Base-by-base conservation (phyloP, 2,329 filamentous ascomycete genomes). In the Aspergillus alliaceus region DNA sequence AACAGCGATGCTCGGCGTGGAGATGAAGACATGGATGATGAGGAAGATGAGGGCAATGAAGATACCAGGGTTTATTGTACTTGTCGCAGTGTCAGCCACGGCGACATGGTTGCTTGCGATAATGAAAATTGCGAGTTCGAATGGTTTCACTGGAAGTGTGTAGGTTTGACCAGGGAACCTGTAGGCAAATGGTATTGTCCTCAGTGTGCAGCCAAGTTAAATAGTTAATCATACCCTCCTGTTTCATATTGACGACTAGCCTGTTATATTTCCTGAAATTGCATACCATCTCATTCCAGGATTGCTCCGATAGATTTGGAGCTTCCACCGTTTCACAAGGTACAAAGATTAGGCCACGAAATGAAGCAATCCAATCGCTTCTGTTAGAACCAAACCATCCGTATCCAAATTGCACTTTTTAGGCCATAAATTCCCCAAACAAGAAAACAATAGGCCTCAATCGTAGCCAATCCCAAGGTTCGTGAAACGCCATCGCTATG, bases 21-120 rank as follows among this genome's bases (percentile, higher is more conserved):
- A 2, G 76, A 77, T 12, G 76, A 74, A 40, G 76, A 77, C 51
- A 68, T 76, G 57, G 78, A 79, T n/a, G 78, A 77, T 12, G 76
- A 76, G 25, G 77, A 78, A 47, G 80, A 81, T 18, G 79, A 81
- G 58, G 79, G 75, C 11, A 82, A 80, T 44, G 82, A 84, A 63
- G 82, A 86, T 67, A 84, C 85, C 59, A 84, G 83, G 59, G 82
- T 84, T 39, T 88, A 88, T 68, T 88, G 86, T 72, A 86, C 85
- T 62, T 88, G 86, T 67, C 84, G 85, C 50, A 83, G 84, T 60
- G 85, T 87, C 35, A 84, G 81, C 61, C 87, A 86, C 66, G 86
- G 86, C 18, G 84, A 86, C 66, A 88, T 88, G 86, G 83, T 88
- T 39, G 86, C 84, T 12, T 88, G 86, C 66, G 86, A 88, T 69